A percentile compares a stretch with the other conserved stretches of the same genome.
Evolutionary conservation across 805 yeast genomes (phyloP).

Genomic region (Lipomyces mesembrius): DNA sequence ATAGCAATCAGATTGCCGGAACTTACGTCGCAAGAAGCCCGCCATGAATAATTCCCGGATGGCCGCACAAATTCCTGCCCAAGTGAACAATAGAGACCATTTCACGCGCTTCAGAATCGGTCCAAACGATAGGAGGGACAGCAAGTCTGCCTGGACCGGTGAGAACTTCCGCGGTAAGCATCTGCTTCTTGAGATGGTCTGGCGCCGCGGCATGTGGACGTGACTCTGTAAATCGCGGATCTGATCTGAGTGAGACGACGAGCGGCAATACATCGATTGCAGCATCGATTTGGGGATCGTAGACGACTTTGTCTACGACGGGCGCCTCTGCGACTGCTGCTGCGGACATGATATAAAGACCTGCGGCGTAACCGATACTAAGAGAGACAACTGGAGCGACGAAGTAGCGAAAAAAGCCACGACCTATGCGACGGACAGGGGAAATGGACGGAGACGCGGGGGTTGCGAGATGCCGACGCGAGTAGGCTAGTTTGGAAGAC

Average conservation of each 20-base stretch:
- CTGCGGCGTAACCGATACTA: constrained; percentile 5
- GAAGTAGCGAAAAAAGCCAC: constrained; percentile 2
- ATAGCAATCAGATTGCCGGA: not conserved
- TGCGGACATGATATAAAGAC: constrained; percentile 1
- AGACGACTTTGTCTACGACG: not conserved
- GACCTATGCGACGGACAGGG: not conserved
- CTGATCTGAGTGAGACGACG: constrained; percentile 37
- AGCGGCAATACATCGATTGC: constrained; percentile 10
- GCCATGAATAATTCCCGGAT: constrained; percentile 79
- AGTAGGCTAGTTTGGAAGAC: not conserved
- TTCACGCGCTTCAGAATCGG: constrained; percentile 53
- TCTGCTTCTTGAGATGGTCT: constrained; percentile 29
- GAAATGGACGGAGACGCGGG: not conserved
- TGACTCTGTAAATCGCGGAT: constrained; percentile 38
- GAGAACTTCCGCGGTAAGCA: constrained; percentile 58
- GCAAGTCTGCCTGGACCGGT: constrained; percentile 79
- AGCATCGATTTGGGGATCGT: constrained; percentile 14
- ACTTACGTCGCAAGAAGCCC: constrained; percentile 73
- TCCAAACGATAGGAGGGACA: constrained; percentile 71
- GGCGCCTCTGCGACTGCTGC: not conserved
- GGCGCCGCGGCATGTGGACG: constrained; percentile 43
- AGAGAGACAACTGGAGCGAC: constrained; percentile 14
- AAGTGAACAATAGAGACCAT: constrained; percentile 70
- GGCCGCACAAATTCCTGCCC: constrained; percentile 68
- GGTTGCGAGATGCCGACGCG: not conserved